A percentile compares a stretch with the other conserved stretches of the same genome.
These are phyloP conservation scores for Picea sitchensis DNA, from an alignment of 75 land plant genomes.

Conservation along the genomic window DNA sequence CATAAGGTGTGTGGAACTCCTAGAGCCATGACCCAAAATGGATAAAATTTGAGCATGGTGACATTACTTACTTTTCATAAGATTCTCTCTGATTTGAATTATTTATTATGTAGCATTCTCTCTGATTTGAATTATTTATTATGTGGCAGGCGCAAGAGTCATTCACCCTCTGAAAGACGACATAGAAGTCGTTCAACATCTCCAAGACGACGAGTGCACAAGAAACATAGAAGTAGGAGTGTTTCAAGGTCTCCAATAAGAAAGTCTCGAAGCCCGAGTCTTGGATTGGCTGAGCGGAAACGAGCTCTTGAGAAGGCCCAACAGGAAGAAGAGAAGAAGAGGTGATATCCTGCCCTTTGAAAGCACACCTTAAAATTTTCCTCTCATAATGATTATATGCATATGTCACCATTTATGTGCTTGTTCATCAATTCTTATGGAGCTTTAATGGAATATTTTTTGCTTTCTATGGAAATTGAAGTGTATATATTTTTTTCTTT, in stretches of 20 bases:
- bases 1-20: not conserved
- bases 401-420: no score
- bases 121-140: not conserved
- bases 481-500: no score
- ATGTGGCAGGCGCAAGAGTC: not conserved
- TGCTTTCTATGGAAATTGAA: no score
- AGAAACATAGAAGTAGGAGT: slow-evolving; percentile 3
- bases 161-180: not conserved
- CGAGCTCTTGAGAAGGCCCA: not conserved
- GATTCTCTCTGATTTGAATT: not conserved
- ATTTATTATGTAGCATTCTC: not conserved
- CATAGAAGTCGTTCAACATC: slow-evolving; percentile 4
- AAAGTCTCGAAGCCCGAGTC: not conserved
- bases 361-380: not conserved
- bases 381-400: not conserved
- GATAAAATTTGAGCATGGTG: not conserved
- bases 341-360: slow-evolving; percentile 2
- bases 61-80: not conserved
- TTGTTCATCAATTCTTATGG: no score
- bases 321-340: slow-evolving; percentile 6
- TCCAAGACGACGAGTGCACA: not conserved
- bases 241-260: slow-evolving; percentile 5
- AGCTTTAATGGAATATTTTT: no score
- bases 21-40: not conserved
- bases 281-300: not conserved